Evolutionary conservation across 371 early-diverging fungal genomes (phyloP), one percentile per base, ranked within the genome.

Genomic region (Mortierella sp.): DNA sequence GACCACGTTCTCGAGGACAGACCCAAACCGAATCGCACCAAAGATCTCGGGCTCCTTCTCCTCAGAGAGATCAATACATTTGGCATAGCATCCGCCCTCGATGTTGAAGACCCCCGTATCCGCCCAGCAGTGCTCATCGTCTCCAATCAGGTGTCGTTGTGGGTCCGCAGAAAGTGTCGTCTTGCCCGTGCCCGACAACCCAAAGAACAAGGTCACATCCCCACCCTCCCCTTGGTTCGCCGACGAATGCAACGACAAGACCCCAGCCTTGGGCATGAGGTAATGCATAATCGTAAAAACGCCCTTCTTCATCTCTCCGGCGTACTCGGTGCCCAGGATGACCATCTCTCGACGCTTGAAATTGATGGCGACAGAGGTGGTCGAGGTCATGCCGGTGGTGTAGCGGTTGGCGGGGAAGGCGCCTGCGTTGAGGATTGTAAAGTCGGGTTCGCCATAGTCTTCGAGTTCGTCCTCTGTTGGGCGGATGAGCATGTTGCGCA

Each of bases 241-340:
- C 79, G 96, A 96, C 8, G 98, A 98, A 92, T 99, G 99, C 73
- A 99, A 93, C 31, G 98, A 98, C 16, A 99, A 92, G 46, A 98
- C 98, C 77, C 98, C 98, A 44, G 96, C 95, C 92, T 97, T 97
- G 72, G 99, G 94, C 98, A 98, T 98, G 82, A 97, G 90, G 92
- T 99, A 98, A 91, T 99, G 98, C 99, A 99, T 98, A 73, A 99
- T 98, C 43, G 98, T 97, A 89, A 98, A 98, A 77, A 93, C 91
- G 77, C 99, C 99, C 94, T 98, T 98, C 92, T 98, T 99, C 99
- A 99, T 99, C 91, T 99, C 99, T 79, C 99, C 99, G 70, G 99
- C 99, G 84, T 99, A 99, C 88, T 98, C 96, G 77, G 98, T 97
- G 73, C 99, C 99, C 59, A 99, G 93, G 79, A 99, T 98, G 73